Base-by-base conservation (phyloP, 2,329 filamentous ascomycete genomes). In the Endoconidiophora laricicola region DNA sequence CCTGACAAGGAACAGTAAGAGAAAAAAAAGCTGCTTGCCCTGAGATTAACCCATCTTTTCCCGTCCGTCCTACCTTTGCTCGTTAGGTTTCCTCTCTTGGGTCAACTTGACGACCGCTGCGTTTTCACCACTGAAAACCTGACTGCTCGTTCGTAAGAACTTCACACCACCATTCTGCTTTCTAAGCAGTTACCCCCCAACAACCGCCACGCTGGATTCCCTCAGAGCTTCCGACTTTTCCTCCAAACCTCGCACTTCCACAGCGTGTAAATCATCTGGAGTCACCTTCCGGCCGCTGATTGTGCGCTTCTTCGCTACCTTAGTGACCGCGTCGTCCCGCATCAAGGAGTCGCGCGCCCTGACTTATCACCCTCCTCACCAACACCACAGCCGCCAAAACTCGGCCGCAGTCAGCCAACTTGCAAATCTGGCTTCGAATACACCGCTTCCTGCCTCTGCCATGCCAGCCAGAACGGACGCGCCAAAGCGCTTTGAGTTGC, bases 401-500 rank as follows among this genome's bases (percentile, higher is more conserved):
- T 37, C n/a, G 37, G n/a, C 24, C 43, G 20, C 33, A 44, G 20
- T 26, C 40, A 10, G 20, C 26, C 24, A 26, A 37, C 36, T 29
- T 4, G 40, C 29, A 7, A 52, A 36, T 22, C 24, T 42, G 26
- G 40, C 38, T 16, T 41, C 44, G 18, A 42, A 37, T 22, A 41
- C 36, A 43, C 40, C 37, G 6, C 16, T 41, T 12, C 16, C 24
- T 18, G 14, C 26, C 20, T 42, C 39, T 26, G 41, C 40, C n/a
- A 53, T 53, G 51, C 33, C 51, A n/a, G 40, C 44, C 22, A 49
- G 41, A 24, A 46, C 51, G 16, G n/a, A 46, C 44, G 51, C 47
- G 36, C 36, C 49, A 12, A 54, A 54, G 48, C 54, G 52, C 52
- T 78, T 79, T 55, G 71, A 78, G 63, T 69, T 79, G 52, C 75